Evolutionary conservation across 176 grass and related monocot species (phyloP), one percentile per base, ranked within the genome.

Genomic region (Metroxylon sagu): DNA sequence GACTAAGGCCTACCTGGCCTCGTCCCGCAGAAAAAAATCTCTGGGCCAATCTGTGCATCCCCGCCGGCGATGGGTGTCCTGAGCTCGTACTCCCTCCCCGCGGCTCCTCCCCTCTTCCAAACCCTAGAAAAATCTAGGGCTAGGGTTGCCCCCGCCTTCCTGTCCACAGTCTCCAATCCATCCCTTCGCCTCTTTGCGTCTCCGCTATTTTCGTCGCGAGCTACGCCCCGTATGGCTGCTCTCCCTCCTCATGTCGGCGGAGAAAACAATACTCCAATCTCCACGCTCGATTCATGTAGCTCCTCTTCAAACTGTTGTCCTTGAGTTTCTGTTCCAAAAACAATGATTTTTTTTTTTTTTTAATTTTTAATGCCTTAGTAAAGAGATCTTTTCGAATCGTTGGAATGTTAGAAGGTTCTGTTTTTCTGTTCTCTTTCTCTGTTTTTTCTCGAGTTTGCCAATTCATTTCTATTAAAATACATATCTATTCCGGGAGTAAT

Each of bases 241-340:
- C 25, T 54, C 6, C 54, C 70, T 23, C 25, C 59, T 28, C 27
- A 63, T 43, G 70, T 25, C 21, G 55, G 58, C 18, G 43, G 16
- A 4, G 79, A 73, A 3, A 85, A 85, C 51, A 78, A 53, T 31
- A 63, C 62, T 28, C 31, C 70, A 0, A 7, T 2, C n/a, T 18
- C 65, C 1, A 19, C 14, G 2, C 59, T 55, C 6, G 71, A 15
- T 1, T 15, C 54, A 61, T 55, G 87, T 79, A 73, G n/a, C 17
- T 49, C 12, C 10, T 48, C 18, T 48, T 19, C 52, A 6, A 17
- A 4, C 4, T 16, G 16, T 8, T 54, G 7, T 54, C 39, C 16
- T 53, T 55, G 5, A 3, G 49, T 4, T 74, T 18, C 6, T 43
- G 3, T 18, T 2, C 16, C 4, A 0, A 16, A 17, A 10, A 2